Percentiles rank a stretch among this genome's conserved stretches.
Evolutionary conservation across 495 filamentous ascomycete genomes (phyloP).

Genomic region (Aspergillus taichungensis): DNA sequence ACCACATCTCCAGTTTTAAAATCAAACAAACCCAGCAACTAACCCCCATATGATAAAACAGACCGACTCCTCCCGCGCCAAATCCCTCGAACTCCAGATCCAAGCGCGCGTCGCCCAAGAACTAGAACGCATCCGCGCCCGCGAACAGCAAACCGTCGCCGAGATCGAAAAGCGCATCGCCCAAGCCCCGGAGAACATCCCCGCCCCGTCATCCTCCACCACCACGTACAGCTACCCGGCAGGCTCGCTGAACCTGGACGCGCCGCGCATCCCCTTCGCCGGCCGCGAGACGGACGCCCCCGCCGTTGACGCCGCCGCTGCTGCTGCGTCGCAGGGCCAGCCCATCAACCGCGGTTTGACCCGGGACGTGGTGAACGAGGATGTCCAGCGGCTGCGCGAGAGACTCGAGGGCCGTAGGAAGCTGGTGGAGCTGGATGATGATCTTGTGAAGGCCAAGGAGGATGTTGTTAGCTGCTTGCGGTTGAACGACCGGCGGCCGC

Average conservation of each 20-base stretch:
- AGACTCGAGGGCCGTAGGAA: constrained; percentile 70
- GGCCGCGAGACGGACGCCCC: constrained; percentile 30
- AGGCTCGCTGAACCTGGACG: constrained; percentile 40
- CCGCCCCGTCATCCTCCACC: constrained; percentile 23
- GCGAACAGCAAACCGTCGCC: constrained; percentile 49
- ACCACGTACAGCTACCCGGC: constrained; percentile 27
- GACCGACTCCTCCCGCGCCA: constrained; percentile 80
- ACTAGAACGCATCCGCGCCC: constrained; percentile 63
- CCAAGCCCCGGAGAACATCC: neutral
- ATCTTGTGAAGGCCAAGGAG: constrained; percentile 62
- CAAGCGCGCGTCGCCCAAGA: constrained; percentile 81
- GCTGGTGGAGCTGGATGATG: constrained; percentile 54
- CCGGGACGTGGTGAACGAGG: constrained; percentile 46
- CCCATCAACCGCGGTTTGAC: constrained; percentile 37
- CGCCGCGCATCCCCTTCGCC: constrained; percentile 39
- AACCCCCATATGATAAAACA: constrained; percentile 27
- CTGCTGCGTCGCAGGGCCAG: constrained; percentile 10
- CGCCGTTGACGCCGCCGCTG: constrained; percentile 7
- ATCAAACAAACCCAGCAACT: constrained; percentile 4
- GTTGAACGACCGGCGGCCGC: constrained; percentile 76
- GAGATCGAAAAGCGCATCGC: constrained; percentile 47
- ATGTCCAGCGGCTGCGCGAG: constrained; percentile 64
- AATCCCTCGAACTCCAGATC: constrained; percentile 76
- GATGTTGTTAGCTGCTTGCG: constrained; percentile 76
- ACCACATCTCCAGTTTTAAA: constrained; percentile 1